Conservation (phyloP, 768 basidiomycete species). For the Sutorius australiensis region DNA sequence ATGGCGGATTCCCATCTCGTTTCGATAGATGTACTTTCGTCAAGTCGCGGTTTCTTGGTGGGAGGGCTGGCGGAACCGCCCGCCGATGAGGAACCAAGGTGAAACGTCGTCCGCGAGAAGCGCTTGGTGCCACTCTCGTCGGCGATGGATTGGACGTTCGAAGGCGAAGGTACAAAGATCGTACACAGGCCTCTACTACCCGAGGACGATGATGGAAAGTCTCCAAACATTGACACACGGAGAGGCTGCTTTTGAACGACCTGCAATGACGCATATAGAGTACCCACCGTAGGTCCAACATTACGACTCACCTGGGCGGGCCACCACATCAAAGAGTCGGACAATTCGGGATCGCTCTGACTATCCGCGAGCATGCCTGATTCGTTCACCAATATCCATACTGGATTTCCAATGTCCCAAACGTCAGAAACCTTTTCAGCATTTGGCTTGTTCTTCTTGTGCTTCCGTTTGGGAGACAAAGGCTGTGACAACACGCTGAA, state of each 20-base stretch:
- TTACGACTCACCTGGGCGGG: conserved; percentile 54
- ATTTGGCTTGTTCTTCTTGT: conserved; percentile 9
- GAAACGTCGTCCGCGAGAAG: conserved; percentile 42
- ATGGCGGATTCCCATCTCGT: conserved; percentile 48
- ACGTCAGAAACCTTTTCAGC: neutral
- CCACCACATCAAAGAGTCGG: conserved; percentile 55
- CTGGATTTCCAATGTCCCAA: conserved; percentile 37
- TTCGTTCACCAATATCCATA: conserved; percentile 53
- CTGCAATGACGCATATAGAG: conserved; percentile 11
- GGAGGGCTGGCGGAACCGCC: conserved; percentile 32
- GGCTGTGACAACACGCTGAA: conserved; percentile 17
- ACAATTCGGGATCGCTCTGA: conserved; percentile 19
- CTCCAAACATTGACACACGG: conserved; percentile 31
- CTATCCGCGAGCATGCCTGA: conserved; percentile 34
- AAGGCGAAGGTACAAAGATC: conserved; percentile 32
- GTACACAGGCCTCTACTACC: conserved; percentile 22
- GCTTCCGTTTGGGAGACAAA: conserved; percentile 21
- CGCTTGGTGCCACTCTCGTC: conserved; percentile 35
- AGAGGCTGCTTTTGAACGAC: conserved; percentile 28
- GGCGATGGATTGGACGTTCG: conserved; percentile 41
- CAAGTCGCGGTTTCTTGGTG: conserved; percentile 43
- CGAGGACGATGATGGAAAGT: conserved; percentile 27
- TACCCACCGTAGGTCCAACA: neutral
- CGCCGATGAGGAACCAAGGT: conserved; percentile 5
- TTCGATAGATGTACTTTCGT: conserved; percentile 26